Percentiles rank a stretch among this genome's conserved stretches.
Conservation (phyloP, 1,284 basidiomycete species). For the Irpex rosettiformis region DNA sequence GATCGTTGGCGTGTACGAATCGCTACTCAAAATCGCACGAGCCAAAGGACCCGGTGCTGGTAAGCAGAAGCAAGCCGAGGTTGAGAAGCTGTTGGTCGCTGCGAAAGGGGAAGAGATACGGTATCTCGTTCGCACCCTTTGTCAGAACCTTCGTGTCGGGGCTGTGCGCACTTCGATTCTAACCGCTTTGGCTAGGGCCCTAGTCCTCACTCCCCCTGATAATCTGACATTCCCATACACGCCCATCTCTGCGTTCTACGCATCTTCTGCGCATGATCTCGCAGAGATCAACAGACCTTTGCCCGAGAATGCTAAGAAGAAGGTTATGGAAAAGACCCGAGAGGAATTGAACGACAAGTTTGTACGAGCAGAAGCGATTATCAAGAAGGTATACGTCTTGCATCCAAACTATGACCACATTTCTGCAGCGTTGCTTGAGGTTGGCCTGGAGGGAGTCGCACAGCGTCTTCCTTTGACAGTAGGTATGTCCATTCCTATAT, state of each 20-base stretch:
- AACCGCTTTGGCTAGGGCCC: constrained; percentile 78
- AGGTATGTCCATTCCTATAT: constrained; percentile 48
- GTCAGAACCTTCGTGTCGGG: constrained; percentile 82
- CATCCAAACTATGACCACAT: constrained; percentile 90
- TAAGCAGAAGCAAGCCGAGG: constrained; percentile 74
- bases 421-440: constrained; percentile 58
- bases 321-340: constrained; percentile 39
- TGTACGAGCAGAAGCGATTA: constrained; percentile 54
- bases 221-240: constrained; percentile 19
- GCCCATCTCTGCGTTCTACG: constrained; percentile 34
- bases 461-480: constrained; percentile 73
- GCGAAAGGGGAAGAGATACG: constrained; percentile 86
- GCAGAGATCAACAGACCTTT: constrained; percentile 34
- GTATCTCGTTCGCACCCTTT: constrained; percentile 80
- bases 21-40: constrained; percentile 60
- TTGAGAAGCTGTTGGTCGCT: constrained; percentile 80
- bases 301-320: constrained; percentile 39
- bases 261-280: constrained; percentile 37
- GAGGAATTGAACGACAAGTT: constrained; percentile 47
- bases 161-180: constrained; percentile 85
- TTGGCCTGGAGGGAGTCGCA: constrained; percentile 58
- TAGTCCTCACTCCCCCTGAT: constrained; percentile 58
- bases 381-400: constrained; percentile 79
- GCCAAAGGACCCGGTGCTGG: constrained; percentile 74
- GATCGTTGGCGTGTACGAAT: constrained; percentile 61